A percentile compares a stretch with the other conserved stretches of the same genome.
Conservation (phyloP, 495 filamentous ascomycete genomes). For the Penicillium ucsense region DNA sequence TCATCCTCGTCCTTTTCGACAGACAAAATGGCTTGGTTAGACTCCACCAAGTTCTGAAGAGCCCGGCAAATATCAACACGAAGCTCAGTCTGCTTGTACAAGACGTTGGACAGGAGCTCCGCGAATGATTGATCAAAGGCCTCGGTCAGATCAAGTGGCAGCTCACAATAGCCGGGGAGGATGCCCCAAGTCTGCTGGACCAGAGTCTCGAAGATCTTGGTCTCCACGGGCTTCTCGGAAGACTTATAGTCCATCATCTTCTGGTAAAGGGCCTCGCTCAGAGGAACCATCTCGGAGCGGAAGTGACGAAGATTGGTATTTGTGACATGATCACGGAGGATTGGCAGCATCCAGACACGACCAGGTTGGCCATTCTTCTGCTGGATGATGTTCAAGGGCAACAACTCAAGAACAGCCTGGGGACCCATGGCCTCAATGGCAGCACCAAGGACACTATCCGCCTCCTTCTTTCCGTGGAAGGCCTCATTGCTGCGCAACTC, state of each 20-base stretch:
- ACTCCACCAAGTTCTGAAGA: conserved; percentile 79
- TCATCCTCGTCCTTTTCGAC: conserved; percentile 54
- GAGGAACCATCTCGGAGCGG: conserved; percentile 69
- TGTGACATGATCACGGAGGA: conserved; percentile 72
- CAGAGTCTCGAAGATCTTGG: conserved; percentile 94
- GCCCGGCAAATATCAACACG: conserved; percentile 77
- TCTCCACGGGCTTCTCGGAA: conserved; percentile 79
- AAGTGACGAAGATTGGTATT: conserved; percentile 86
- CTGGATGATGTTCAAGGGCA: conserved; percentile 76
- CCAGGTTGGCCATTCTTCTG: conserved; percentile 68
- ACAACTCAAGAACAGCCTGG: conserved; percentile 61
- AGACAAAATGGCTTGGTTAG: conserved; percentile 67
- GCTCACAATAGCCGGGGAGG: conserved; percentile 90
- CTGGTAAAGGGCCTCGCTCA: conserved; percentile 87
- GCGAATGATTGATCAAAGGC: conserved; percentile 85
- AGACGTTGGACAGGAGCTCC: conserved; percentile 77
- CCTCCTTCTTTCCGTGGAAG: conserved; percentile 90
- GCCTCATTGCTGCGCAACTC: conserved; percentile 82
- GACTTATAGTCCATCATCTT: conserved; percentile 68
- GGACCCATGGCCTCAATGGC: conserved; percentile 87
- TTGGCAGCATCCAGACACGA: conserved; percentile 87
- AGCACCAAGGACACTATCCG: conserved; percentile 76
- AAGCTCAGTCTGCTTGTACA: conserved; percentile 85
- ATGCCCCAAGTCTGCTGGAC: conserved; percentile 93
- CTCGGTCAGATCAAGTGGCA: conserved; percentile 68